Base-by-base conservation (phyloP, 164 flowering plant genomes). In the Tetracentron sinense region DNA sequence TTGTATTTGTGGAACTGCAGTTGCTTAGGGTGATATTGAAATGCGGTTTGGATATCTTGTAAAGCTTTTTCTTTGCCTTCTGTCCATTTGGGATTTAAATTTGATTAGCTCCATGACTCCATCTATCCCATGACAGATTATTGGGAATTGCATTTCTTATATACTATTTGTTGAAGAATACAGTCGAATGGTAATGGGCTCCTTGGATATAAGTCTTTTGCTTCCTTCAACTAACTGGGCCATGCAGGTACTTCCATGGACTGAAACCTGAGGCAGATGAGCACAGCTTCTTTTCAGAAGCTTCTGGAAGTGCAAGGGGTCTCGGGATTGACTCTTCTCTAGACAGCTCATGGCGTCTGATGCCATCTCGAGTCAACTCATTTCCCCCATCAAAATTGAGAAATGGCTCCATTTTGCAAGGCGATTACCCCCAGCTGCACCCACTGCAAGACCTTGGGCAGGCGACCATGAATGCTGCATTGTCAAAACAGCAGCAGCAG, bases 261-360 rank as follows among this genome's bases (percentile, higher is more conserved):
- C 69, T 75, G 46, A 81, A 78, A 64, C 60, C 82, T 23, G 85
- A 83, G 33, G 74, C 54, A 25, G 89, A 85, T 19, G 88, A 78
- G 75, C 83, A 79, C 56, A 83, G 82, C 65, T 85, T 85, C 78
- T 84, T 86, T 52, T 72, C 88, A 7, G 91, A 79, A 64, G 81
- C 89, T 58, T 79, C 93, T 7, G 96, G 83, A 54, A 80, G 80
- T 76, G 63, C 67, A 54, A 74, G 83, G 72, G 72, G 70, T 49
- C 73, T 82, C 25, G 85, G 80, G 63, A 76, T 84, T 69, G 85
- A 78, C 38, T 64, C 81, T 28, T 76, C 74, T 28, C 22, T 75
- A 21, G 87, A 82, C 48, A 80, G 67, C 71, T 57, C 86, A 27
- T 85, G 96, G 93, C 83, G 77, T 16, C 69, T 79, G 67, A 71